Conservation (phyloP, 2,329 filamentous ascomycete species). For the Penicillium carneum region DNA sequence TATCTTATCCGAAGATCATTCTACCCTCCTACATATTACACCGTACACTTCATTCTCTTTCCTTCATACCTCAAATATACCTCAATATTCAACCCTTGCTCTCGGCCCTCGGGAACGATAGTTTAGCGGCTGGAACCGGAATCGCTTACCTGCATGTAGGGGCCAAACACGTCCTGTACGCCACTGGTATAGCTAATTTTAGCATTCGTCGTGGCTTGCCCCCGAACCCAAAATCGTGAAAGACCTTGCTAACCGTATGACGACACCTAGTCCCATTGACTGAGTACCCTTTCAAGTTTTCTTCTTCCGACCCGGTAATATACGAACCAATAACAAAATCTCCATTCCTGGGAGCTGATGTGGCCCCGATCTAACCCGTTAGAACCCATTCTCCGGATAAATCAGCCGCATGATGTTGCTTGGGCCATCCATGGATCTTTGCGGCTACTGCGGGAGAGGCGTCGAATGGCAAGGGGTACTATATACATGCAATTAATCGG, state of each 20-base stretch:
- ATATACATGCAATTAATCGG: conserved; percentile 1
- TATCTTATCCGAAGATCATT: neutral
- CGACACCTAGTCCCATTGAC: neutral
- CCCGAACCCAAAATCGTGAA: neutral
- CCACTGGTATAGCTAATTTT: conserved; percentile 17
- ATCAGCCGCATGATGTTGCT: conserved; percentile 21
- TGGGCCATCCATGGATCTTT: neutral
- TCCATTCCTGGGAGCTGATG: neutral
- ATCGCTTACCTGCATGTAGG: conserved; percentile 19
- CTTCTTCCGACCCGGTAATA: neutral
- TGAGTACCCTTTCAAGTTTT: neutral
- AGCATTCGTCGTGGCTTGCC: neutral
- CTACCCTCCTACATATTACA: neutral
- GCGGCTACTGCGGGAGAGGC: neutral
- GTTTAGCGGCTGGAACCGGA: neutral
- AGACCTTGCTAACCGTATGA: conserved; percentile 6
- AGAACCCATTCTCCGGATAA: conserved; percentile 25
- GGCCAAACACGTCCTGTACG: conserved; percentile 22
- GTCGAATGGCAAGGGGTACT: neutral
- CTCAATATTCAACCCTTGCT: conserved; percentile 6
- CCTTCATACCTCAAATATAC: neutral
- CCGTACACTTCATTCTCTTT: neutral
- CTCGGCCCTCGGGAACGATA: neutral
- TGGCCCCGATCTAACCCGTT: conserved; percentile 6
- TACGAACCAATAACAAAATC: neutral